Percentiles rank a stretch among this genome's conserved stretches.
These are phyloP conservation scores for Hordeum vulgare DNA, from an alignment of 176 grass and related monocot genomes.

Conservation along the genomic window DNA sequence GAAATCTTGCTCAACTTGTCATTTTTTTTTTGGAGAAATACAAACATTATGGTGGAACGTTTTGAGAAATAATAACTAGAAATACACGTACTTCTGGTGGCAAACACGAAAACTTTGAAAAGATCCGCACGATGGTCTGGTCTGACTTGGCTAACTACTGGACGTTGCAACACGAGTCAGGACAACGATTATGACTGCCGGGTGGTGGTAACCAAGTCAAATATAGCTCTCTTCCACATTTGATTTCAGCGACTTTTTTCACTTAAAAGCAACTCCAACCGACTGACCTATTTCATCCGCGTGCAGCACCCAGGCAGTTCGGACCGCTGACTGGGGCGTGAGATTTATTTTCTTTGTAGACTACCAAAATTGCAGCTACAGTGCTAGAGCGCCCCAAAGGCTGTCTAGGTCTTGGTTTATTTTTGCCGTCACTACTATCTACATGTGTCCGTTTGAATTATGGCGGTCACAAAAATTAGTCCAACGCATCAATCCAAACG, in stretches of 20 bases:
- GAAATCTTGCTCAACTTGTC: neutral
- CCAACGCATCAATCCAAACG: too few species aligned
- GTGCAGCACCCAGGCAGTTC: too few species aligned
- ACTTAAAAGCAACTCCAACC: too few species aligned
- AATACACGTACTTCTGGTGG: neutral
- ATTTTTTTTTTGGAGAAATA: neutral
- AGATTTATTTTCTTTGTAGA: too few species aligned
- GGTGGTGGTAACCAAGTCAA: constrained; percentile 12
- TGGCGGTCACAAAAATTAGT: too few species aligned
- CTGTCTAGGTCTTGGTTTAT: too few species aligned
- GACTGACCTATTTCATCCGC: too few species aligned
- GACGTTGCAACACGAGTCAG: neutral
- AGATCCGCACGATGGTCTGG: neutral
- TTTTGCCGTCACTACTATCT: too few species aligned
- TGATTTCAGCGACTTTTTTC: neutral
- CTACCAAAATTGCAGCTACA: too few species aligned
- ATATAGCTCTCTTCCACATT: neutral
- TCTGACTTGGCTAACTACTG: constrained; percentile 2
- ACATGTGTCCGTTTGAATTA: too few species aligned
- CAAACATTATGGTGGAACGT: neutral
- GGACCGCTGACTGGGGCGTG: too few species aligned
- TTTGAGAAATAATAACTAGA: neutral
- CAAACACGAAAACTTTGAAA: neutral
- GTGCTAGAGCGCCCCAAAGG: too few species aligned
- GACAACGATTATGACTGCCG: neutral